Base-by-base conservation (phyloP, 257 asterid genomes). In the Ehretia macrophylla region DNA sequence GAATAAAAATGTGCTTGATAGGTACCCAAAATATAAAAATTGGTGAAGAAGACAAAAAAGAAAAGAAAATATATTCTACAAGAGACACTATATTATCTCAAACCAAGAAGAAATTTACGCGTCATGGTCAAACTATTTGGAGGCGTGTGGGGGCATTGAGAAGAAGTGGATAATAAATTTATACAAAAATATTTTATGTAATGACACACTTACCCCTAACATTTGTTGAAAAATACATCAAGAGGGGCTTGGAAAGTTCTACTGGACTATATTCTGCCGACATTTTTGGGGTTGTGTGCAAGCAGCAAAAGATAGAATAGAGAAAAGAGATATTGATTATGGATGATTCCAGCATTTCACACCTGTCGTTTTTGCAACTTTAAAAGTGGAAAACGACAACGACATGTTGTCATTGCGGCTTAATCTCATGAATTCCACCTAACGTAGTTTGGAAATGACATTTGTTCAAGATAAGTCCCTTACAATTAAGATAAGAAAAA, bases 341-440 rank as follows among this genome's bases (percentile, higher is more conserved):
- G 3, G 69, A 17, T 47, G 61, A 47, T 49, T 58, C 17, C 8
- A 20, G 53, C 55, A n/a, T 5, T 10, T 12, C 5, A 10, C 16
- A 12, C 52, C 38, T 52, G 65, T 59, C 50, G 38, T 59, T 62
- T n/a, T 66, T 5, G 46, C 23, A 22, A n/a, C 17, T 66, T 66
- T 62, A 11, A 4, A 3, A 10, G 3, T 42, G 11, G 47, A 10
- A 27, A 27, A n/a, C n/a, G n/a, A n/a, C 44, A 42, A 42, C 47
- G 47, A 42, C 47, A 42, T 42, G 47, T 10, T 42, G 8, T 11
- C 47, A 11, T 1, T 42, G 16, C 16, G 47, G 47, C 47, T 14
- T 10, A 42, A 10, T 42, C 47, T 42, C 47, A 42, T 27, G 6
- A 27, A 27, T 42, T 14, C 16, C 47, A 42, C 14, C 47, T 42